A percentile compares a stretch with the other conserved stretches of the same genome.
These are phyloP conservation scores for Casuarina cunninghamiana DNA, from an alignment of 306 rosid species.

Conservation along the genomic window DNA sequence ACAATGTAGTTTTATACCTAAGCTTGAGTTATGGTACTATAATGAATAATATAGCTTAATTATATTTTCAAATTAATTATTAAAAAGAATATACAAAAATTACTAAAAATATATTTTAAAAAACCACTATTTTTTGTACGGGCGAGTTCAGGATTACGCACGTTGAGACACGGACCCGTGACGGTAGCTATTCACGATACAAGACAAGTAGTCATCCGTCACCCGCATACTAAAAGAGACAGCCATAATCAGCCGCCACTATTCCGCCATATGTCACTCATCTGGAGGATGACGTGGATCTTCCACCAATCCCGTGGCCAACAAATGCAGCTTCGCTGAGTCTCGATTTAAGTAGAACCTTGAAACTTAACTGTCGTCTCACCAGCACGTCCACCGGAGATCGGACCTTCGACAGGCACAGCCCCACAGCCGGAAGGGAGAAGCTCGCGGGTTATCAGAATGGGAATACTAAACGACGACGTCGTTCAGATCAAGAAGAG, in stretches of 20 bases:
- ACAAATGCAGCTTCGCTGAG: neutral
- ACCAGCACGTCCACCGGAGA: no score
- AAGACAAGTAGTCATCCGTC: neutral
- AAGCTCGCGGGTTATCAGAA: conserved; percentile 15
- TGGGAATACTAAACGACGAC: conserved; percentile 53
- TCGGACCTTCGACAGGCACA: neutral
- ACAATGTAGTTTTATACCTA: no score
- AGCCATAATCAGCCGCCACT: neutral
- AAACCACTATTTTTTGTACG: no score
- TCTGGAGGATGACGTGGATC: conserved; percentile 30
- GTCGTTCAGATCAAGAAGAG: conserved; percentile 55
- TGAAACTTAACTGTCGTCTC: neutral
- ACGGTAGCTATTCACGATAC: neutral
- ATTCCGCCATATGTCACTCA: conserved; percentile 17
- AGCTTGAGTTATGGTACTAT: no score
- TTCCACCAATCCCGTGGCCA: neutral
- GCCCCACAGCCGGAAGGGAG: neutral
- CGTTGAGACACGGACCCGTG: neutral
- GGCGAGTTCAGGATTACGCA: no score
- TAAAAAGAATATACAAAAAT: no score
- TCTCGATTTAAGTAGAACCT: neutral
- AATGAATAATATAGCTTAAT: no score
- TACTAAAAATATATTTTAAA: no score
- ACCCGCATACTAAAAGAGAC: neutral
- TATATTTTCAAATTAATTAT: no score